Evolutionary conservation across 768 basidiomycete species (phyloP), one percentile per base, ranked within the genome.

Genomic region (Mycena alexandri): DNA sequence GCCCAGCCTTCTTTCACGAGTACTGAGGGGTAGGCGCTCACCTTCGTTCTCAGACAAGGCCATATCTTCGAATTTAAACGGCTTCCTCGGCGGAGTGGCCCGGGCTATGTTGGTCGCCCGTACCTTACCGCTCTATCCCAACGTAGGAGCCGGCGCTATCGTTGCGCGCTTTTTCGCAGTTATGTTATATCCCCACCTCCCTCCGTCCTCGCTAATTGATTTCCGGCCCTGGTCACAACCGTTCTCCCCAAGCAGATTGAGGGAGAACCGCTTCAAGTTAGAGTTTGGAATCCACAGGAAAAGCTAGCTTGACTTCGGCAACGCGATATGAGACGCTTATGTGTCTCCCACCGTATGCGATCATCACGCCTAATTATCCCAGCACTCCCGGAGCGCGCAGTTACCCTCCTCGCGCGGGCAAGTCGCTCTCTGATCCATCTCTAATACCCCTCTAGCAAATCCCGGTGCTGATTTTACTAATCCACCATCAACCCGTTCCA

Each of bases 71-170:
- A 99, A 99, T 76, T 94, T 98, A 10, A 95, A 94, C 72, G 98
- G 97, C 22, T 99, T 98, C 79, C 86, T 97, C 34, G 98, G 97
- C 61, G 98, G 98, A 74, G 97, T 99, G 1, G 97, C 96, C 21
- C 99, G 97, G 98, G 94, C 97, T 5, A 93, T 99, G 85, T 88
- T 99, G 41, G 96, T 98, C 19, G 98, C 98, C 47, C 91, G 98
- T 80, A n/a, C n/a, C n/a, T n/a, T n/a, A n/a, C 98, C 99, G 76
- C 81, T 99, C 60, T 99, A 99, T 78, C 98, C n/a, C 21, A 97
- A 91, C 66, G 96, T 95, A 2, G 89, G 90, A 62, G 95, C 96
- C 11, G 95, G 96, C n/a, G 94, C 94, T 2, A 94, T 99, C 71
- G 95, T 99, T 75, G 94, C 93, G 80, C 87, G 95, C 70, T 98